phyloP scores from a whole-genome alignment of 805 yeast genomes.

The Metschnikowia gruessii region DNA sequence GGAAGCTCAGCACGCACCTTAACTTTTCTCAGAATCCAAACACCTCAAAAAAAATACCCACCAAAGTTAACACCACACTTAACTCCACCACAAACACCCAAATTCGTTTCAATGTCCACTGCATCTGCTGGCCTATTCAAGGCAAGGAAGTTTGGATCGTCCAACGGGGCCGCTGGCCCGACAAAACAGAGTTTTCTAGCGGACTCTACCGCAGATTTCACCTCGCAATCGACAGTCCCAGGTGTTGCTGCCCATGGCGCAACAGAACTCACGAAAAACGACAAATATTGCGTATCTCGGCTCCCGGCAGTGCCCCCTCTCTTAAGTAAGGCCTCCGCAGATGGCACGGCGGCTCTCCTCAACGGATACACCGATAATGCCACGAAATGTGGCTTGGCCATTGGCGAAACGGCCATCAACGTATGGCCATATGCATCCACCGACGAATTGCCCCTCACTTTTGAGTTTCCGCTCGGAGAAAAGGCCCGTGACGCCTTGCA shows the following conservation, averaged over 20 bases:
- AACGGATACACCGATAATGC: conserved; percentile 48
- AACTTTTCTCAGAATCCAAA: too few species aligned
- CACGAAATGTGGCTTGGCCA: conserved; percentile 48
- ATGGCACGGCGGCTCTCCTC: conserved; percentile 27
- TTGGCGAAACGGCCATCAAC: conserved; percentile 49
- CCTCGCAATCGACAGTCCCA: not conserved
- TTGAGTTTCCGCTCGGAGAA: conserved; percentile 48
- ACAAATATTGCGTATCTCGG: conserved; percentile 54
- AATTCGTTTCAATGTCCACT: conserved; percentile 1
- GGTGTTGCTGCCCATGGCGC: conserved; percentile 4
- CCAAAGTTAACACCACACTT: too few species aligned
- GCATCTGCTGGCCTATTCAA: conserved; percentile 13
- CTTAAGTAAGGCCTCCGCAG: conserved; percentile 6
- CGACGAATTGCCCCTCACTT: conserved; percentile 56
- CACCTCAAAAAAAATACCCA: too few species aligned
- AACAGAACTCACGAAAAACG: conserved; percentile 54
- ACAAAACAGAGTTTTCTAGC: conserved; percentile 13
- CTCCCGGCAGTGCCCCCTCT: conserved; percentile 55
- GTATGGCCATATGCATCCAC: conserved; percentile 69
- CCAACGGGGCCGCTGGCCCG: not conserved
- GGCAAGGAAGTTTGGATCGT: conserved; percentile 14
- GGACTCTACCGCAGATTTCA: conserved; percentile 15
- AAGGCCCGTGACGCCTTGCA: conserved; percentile 29
- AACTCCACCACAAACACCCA: not conserved
- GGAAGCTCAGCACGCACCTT: too few species aligned